Conservation (phyloP, 2,329 filamentous ascomycete species). For the Mollisiaceae sp. region DNA sequence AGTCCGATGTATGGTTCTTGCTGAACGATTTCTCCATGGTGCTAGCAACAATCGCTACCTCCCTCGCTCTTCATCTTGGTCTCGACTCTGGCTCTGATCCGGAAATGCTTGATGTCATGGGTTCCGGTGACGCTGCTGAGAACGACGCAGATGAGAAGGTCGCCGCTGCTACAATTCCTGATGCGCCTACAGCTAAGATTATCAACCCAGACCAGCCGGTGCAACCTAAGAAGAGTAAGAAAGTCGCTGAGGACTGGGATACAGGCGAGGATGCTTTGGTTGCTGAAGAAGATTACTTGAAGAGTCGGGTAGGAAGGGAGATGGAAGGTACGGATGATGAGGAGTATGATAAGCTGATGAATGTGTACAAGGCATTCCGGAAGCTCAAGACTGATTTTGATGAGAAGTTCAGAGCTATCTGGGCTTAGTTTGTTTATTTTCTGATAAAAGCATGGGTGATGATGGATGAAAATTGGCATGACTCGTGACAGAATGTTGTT, state of each 20-base stretch:
- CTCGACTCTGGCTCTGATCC: conserved; percentile 55
- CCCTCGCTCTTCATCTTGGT: conserved; percentile 62
- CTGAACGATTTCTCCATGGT: conserved; percentile 70
- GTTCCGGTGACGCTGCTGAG: conserved; percentile 55
- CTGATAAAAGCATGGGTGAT: neutral
- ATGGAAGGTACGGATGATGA: conserved; percentile 40
- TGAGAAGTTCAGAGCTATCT: conserved; percentile 57
- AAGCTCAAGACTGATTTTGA: conserved; percentile 64
- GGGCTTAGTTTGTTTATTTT: conserved; percentile 32
- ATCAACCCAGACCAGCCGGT: conserved; percentile 17
- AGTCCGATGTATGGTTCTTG: conserved; percentile 70
- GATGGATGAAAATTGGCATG: conserved; percentile 2
- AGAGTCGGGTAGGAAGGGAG: conserved; percentile 44
- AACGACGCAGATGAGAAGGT: conserved; percentile 43
- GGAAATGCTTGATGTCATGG: conserved; percentile 49
- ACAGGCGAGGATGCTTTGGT: conserved; percentile 46
- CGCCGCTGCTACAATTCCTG: conserved; percentile 36
- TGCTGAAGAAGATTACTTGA: conserved; percentile 43
- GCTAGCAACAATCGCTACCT: conserved; percentile 74
- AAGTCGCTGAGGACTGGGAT: conserved; percentile 58
- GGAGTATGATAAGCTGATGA: conserved; percentile 54
- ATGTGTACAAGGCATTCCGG: conserved; percentile 64
- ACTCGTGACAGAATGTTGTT: neutral
- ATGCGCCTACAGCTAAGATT: conserved; percentile 11
- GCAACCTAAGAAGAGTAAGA: conserved; percentile 34